Percentiles rank a stretch among this genome's conserved stretches.
phyloP scores from a whole-genome alignment of 495 filamentous ascomycete species.

The Daldinia decipiens region DNA sequence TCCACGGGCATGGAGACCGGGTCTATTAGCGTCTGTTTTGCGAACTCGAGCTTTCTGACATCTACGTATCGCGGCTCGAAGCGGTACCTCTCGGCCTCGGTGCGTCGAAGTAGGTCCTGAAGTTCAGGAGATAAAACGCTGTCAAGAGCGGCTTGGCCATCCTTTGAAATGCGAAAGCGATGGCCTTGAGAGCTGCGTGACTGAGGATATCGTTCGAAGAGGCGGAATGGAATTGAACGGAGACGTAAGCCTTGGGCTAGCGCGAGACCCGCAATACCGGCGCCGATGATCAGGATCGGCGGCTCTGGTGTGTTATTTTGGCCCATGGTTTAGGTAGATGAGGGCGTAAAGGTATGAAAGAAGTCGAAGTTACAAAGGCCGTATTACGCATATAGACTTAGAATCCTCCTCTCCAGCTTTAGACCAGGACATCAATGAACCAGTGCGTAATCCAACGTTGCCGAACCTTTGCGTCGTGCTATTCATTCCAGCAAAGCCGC shows the following conservation, averaged over 20 bases:
- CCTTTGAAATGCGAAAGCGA: conserved; percentile 52
- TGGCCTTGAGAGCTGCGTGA: conserved; percentile 48
- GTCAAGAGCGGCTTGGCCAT: conserved; percentile 41
- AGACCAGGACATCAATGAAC: no score
- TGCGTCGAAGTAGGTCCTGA: conserved; percentile 32
- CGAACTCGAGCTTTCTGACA: conserved; percentile 31
- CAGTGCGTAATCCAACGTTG: no score
- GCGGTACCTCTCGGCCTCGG: conserved; percentile 23
- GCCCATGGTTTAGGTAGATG: not conserved
- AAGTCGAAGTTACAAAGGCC: not conserved
- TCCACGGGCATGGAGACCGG: conserved; percentile 29
- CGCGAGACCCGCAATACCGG: conserved; percentile 58
- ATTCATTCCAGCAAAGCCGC: no score
- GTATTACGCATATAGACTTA: not conserved
- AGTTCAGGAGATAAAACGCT: conserved; percentile 39
- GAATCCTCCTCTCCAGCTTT: no score
- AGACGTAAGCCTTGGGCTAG: conserved; percentile 59
- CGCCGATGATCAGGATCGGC: conserved; percentile 55
- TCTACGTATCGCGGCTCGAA: conserved; percentile 45
- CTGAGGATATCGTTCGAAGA: conserved; percentile 58
- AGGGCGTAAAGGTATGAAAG: not conserved
- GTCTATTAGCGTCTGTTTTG: conserved; percentile 24
- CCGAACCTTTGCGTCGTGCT: no score
- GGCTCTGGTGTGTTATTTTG: not conserved
- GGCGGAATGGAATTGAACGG: conserved; percentile 56